Evolutionary conservation across 352 stramenopile genomes (phyloP).

Genomic region (Phytophthora tentaculata): DNA sequence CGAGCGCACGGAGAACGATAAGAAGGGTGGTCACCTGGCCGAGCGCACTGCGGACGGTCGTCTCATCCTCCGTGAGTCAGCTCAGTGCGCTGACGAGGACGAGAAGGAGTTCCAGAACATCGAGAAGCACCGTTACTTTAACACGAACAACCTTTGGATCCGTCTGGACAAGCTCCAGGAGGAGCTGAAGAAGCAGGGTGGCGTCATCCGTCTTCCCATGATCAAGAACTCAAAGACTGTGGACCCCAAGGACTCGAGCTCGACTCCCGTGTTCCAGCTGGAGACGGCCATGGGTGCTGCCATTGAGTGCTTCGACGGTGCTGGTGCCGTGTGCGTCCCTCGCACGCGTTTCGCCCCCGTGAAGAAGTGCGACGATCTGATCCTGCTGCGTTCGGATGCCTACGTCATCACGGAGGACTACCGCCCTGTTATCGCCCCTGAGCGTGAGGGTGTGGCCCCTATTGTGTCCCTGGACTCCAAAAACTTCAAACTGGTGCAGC

Average conservation of each 20-base stretch:
- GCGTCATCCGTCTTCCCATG: constrained; percentile 86
- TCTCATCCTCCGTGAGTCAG: constrained; percentile 94
- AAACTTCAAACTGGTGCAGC: constrained; percentile 98
- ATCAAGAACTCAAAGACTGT: constrained; percentile 92
- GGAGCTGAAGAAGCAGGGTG: constrained; percentile 78
- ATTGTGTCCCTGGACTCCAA: constrained; percentile 96
- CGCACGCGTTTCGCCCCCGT: constrained; percentile 90
- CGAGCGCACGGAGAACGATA: constrained; percentile 98
- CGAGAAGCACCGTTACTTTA: constrained; percentile 89
- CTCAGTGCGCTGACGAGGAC: constrained; percentile 88
- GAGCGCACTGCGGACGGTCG: constrained; percentile 91
- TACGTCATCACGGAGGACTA: constrained; percentile 97
- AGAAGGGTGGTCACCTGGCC: constrained; percentile 98
- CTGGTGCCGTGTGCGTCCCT: constrained; percentile 88
- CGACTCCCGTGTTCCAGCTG: constrained; percentile 87
- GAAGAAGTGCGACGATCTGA: constrained; percentile 89
- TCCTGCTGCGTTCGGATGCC: constrained; percentile 96
- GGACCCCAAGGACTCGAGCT: constrained; percentile 86
- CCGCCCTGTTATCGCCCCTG: constrained; percentile 95
- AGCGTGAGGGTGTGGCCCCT: constrained; percentile 94
- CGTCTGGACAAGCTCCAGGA: constrained; percentile 87
- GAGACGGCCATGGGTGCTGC: constrained; percentile 89
- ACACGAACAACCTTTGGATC: constrained; percentile 92
- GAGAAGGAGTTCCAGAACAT: constrained; percentile 90
- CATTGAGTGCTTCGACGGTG: constrained; percentile 89